These are phyloP conservation scores for Grosmannia clavigera DNA, from an alignment of 2,329 filamentous ascomycete species.

Conservation along the genomic window DNA sequence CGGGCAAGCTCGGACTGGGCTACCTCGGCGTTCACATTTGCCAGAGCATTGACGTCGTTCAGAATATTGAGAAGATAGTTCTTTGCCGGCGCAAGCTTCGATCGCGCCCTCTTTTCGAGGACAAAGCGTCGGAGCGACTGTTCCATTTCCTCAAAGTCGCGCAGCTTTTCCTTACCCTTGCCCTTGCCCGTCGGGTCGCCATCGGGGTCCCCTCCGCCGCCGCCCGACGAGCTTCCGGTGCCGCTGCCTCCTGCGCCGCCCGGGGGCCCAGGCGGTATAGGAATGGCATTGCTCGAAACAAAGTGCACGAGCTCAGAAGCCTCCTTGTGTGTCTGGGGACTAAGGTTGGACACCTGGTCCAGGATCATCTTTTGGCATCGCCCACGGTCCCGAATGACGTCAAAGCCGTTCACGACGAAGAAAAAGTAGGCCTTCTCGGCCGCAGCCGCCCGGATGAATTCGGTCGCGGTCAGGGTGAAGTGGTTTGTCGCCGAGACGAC, in stretches of 20 bases:
- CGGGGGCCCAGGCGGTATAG: conserved; percentile 48
- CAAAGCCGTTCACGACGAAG: conserved; percentile 96
- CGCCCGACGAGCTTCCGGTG: conserved; percentile 39
- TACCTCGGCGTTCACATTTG: conserved; percentile 76
- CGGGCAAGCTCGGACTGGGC: conserved; percentile 75
- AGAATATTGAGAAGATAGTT: conserved; percentile 92
- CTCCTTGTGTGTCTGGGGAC: conserved; percentile 86
- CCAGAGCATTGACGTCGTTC: conserved; percentile 72
- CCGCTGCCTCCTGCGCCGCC: conserved; percentile 41
- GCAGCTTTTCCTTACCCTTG: conserved; percentile 76
- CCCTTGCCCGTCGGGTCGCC: conserved; percentile 62
- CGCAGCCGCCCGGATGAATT: conserved; percentile 92
- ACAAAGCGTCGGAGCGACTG: conserved; percentile 84
- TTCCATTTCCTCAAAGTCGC: conserved; percentile 84
- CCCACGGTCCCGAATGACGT: conserved; percentile 83
- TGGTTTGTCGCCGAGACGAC: conserved; percentile 97
- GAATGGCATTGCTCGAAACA: conserved; percentile 92
- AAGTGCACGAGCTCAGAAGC: conserved; percentile 90
- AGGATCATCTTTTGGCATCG: conserved; percentile 87
- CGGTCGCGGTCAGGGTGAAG: conserved; percentile 93
- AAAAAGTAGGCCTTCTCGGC: conserved; percentile 98
- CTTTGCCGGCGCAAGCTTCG: conserved; percentile 88
- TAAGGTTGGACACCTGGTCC: conserved; percentile 78
- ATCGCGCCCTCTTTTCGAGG: conserved; percentile 85
- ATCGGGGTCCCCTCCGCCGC: conserved; percentile 41